A percentile compares a stretch with the other conserved stretches of the same genome.
These are phyloP conservation scores for Salmacisia buchloeana DNA, from an alignment of 1,284 basidiomycete species.

Conservation along the genomic window DNA sequence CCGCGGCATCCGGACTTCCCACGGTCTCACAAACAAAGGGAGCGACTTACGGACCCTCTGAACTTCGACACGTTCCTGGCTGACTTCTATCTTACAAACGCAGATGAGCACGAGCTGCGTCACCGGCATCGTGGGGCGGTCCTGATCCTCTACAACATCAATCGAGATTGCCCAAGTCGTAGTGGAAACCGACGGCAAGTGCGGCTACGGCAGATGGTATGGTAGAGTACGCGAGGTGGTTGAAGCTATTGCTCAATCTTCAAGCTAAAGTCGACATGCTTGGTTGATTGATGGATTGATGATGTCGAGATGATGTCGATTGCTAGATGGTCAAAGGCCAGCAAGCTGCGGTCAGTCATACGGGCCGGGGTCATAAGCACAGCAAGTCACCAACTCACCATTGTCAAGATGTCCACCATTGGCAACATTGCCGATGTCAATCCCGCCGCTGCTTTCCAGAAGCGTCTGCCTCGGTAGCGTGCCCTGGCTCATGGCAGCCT, in stretches of 20 bases:
- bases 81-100: too few relatives aligned
- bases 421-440: constrained; percentile 38
- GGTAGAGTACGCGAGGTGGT: too few relatives aligned
- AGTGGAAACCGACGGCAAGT: too few relatives aligned
- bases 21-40: too few relatives aligned
- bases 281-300: constrained; percentile 47
- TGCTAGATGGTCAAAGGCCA: constrained; percentile 12
- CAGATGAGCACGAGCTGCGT: too few relatives aligned
- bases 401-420: constrained; percentile 38
- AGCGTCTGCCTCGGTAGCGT: constrained; percentile 20
- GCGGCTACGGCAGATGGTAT: too few relatives aligned
- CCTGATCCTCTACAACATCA: too few relatives aligned
- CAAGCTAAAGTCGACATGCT: constrained; percentile 48
- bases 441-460: constrained; percentile 44
- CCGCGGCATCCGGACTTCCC: too few relatives aligned
- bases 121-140: too few relatives aligned
- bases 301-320: constrained; percentile 48
- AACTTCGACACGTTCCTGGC: too few relatives aligned
- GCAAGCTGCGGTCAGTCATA: background rate
- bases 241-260: constrained; percentile 30
- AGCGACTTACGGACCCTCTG: too few relatives aligned
- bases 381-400: constrained; percentile 12
- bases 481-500: background rate
- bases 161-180: too few relatives aligned
- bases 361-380: background rate